A percentile compares a stretch with the other conserved stretches of the same genome.
Conservation (phyloP, 768 basidiomycete genomes). For the Pleurotus djamor region DNA sequence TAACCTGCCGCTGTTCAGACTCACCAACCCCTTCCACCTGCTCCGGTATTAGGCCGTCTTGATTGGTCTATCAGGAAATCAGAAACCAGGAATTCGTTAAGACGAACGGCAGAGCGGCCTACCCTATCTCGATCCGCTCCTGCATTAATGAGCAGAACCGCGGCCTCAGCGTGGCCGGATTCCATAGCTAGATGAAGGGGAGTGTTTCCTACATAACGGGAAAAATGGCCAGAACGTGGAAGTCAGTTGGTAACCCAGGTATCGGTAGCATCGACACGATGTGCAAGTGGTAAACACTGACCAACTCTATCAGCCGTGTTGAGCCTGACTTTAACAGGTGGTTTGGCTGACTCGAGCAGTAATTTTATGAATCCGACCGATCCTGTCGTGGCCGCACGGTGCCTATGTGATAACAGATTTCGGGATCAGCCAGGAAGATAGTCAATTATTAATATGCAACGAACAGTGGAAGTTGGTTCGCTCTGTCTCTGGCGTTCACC, state of each 20-base stretch:
- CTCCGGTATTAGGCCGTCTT: conserved; percentile 86
- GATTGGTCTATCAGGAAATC: conserved; percentile 58
- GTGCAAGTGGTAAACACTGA: conserved; percentile 27
- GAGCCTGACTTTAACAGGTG: conserved; percentile 72
- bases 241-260: background rate
- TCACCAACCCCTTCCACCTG: conserved; percentile 90
- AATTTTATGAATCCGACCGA: conserved; percentile 86
- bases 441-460: conserved; percentile 21
- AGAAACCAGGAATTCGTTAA: conserved; percentile 7
- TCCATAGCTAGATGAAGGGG: conserved; percentile 98
- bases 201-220: conserved; percentile 80
- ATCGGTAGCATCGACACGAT: background rate
- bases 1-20: conserved; percentile 78
- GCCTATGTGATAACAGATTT: conserved; percentile 42
- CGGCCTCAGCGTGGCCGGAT: conserved; percentile 89
- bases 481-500: conserved; percentile 94
- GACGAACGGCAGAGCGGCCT: conserved; percentile 27
- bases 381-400: conserved; percentile 95
- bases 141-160: conserved; percentile 89
- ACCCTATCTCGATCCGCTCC: conserved; percentile 92
- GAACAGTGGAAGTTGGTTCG: conserved; percentile 88
- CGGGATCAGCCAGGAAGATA: conserved; percentile 17
- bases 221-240: background rate
- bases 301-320: conserved; percentile 85
- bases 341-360: conserved; percentile 81